These are phyloP conservation scores for Globisporangium spinosum DNA, from an alignment of 352 stramenopile species.

Conservation along the genomic window DNA sequence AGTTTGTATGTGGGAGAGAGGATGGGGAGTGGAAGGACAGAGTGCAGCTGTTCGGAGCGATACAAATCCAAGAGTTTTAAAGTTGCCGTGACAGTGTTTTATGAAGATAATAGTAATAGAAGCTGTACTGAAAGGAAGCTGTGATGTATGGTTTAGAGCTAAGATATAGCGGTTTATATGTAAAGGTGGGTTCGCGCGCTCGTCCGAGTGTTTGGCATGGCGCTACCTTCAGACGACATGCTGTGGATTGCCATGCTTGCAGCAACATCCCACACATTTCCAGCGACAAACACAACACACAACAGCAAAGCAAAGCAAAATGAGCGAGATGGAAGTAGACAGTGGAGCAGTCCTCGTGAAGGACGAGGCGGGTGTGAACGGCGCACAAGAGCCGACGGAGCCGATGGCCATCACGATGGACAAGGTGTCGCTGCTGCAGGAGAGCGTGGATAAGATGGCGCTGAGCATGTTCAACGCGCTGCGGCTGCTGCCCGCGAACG, in stretches of 20 bases:
- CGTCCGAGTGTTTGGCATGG: background rate
- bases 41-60: background rate
- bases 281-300: background rate
- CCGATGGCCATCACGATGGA: slow-evolving; percentile 34
- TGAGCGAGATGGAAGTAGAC: slow-evolving; percentile 17
- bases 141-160: background rate
- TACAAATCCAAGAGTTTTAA: slow-evolving; percentile 6
- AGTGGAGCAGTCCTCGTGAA: slow-evolving; percentile 5
- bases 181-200: background rate
- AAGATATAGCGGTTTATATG: background rate
- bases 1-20: slow-evolving; percentile 12
- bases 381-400: slow-evolving; percentile 19
- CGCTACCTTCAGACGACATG: slow-evolving; percentile 4
- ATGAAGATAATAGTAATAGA: background rate
- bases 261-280: slow-evolving; percentile 1
- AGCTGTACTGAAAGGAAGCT: background rate
- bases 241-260: background rate
- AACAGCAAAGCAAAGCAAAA: background rate
- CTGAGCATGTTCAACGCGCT: slow-evolving; percentile 88
- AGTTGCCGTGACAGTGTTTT: background rate
- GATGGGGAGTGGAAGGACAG: background rate
- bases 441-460: slow-evolving; percentile 84
- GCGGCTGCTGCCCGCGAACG: slow-evolving; percentile 58
- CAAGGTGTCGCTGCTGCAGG: slow-evolving; percentile 81
- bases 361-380: slow-evolving; percentile 8